Conservation (phyloP, 2,329 filamentous ascomycete species). For the Hypoxylon sp. region DNA sequence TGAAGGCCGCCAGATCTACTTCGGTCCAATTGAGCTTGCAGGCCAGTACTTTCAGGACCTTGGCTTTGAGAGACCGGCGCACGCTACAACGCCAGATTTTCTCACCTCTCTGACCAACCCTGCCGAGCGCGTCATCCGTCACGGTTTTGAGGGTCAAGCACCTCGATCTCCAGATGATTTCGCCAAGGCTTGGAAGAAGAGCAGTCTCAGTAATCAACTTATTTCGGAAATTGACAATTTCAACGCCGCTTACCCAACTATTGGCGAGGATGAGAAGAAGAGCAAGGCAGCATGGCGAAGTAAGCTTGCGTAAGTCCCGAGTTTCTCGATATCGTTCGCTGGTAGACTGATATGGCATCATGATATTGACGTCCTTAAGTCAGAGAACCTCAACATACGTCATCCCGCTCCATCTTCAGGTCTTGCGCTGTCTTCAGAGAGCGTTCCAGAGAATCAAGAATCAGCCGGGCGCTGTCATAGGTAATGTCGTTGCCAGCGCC, state of each 20-base stretch:
- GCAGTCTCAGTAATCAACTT: neutral
- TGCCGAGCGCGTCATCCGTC: conserved; percentile 66
- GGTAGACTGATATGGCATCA: too few species aligned
- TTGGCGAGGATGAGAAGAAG: too few species aligned
- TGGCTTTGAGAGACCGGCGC: conserved; percentile 74
- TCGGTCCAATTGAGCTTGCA: conserved; percentile 70
- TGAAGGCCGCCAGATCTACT: conserved; percentile 73
- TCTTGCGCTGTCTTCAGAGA: conserved; percentile 12
- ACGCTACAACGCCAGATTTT: conserved; percentile 80
- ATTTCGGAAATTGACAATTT: too few species aligned
- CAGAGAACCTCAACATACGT: neutral
- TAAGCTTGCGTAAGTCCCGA: conserved; percentile 27
- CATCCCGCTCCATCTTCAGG: conserved; percentile 5
- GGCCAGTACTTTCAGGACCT: conserved; percentile 74
- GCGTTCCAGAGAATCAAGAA: conserved; percentile 2
- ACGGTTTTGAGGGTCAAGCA: conserved; percentile 67
- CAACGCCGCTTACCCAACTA: too few species aligned
- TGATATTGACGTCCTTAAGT: too few species aligned
- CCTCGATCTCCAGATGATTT: conserved; percentile 73
- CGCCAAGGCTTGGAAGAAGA: conserved; percentile 68
- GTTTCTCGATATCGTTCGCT: neutral
- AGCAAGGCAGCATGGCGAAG: too few species aligned
- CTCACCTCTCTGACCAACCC: conserved; percentile 76
- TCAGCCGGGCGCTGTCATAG: neutral
- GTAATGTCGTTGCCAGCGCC: conserved; percentile 76